Evolutionary conservation across 2,329 filamentous ascomycete species (phyloP), one percentile per base, ranked within the genome.

Genomic region (Dryadomyces quercus-mongolicae): DNA sequence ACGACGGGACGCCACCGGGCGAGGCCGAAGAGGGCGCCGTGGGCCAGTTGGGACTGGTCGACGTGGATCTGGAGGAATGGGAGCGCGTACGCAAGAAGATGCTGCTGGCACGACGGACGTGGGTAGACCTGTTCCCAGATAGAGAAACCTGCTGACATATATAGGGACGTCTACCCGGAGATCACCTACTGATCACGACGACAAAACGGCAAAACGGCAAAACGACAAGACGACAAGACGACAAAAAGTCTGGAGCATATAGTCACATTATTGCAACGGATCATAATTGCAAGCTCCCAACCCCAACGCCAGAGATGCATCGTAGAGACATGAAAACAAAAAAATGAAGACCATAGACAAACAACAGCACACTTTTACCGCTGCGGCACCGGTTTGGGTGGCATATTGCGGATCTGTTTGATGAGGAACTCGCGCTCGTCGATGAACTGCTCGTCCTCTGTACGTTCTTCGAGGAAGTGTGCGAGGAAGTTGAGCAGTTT

Each of bases 361-460:
- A 40, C 21, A 21, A 40, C 34, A 12, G 8, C n/a, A n/a, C n/a
- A n/a, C n/a, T n/a, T n/a, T n/a, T n/a, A 50, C n/a, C 48, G 34
- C 31, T 20, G 73, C 47, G 73, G 69, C 31, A 83, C 74, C 3
- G 81, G 81, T 52, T 71, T 74, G 2, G 76, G 66, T 4, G 81
- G 80, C 78, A 85, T 81, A 60, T 80, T 84, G 61, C 76, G 76
- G 64, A 98, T 97, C 69, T 96, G 91, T 70, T 94, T 92, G 64
- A 98, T 91, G 63, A 98, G 74, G 66, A 97, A 98, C 62, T 93
- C 92, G 66, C 95, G 88, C 75, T 98, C 93, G 65, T 98, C 93
- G 60, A 91, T 93, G 67, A 98, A 98, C 69, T 98, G 93, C 69
- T 97, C 93, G 65, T 98, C 93, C 61, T 98, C 93, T 36, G 88